A percentile compares a stretch with the other conserved stretches of the same genome.
phyloP scores from a whole-genome alignment of 225 moss, liverwort and hornwort genomes.

The Asterella californica region DNA sequence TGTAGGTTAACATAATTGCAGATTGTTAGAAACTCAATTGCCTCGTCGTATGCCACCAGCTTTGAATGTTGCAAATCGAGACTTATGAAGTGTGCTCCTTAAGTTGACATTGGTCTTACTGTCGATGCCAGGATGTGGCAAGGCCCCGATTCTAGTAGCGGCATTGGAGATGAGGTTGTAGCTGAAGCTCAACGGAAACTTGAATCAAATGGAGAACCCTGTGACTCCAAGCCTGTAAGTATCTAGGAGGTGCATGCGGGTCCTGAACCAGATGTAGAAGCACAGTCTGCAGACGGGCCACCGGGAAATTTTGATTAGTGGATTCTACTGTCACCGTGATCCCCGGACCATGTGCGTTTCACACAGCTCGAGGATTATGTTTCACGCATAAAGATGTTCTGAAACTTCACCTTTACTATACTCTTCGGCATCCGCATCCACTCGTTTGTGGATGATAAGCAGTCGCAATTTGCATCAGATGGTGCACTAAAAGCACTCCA shows the following conservation, averaged over 20 bases:
- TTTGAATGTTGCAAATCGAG: background rate
- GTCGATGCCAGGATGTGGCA: slow-evolving; percentile 66
- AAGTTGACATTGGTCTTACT: background rate
- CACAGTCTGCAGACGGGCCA: background rate
- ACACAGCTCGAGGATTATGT: too few relatives aligned
- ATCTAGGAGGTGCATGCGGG: slow-evolving; percentile 1
- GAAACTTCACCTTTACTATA: too few relatives aligned
- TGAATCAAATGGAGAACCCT: slow-evolving; percentile 39
- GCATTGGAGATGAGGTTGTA: slow-evolving; percentile 30
- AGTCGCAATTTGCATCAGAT: background rate
- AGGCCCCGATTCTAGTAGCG: slow-evolving; percentile 38
- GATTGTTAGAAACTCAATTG: background rate
- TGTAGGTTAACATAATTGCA: too few relatives aligned
- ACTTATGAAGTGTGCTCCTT: background rate
- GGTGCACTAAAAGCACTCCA: too few relatives aligned
- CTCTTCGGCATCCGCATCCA: too few relatives aligned
- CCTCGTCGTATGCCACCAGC: background rate
- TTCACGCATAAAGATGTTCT: too few relatives aligned
- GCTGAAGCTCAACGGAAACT: slow-evolving; percentile 26
- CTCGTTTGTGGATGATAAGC: background rate
- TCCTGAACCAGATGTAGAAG: background rate
- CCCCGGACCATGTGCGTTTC: background rate
- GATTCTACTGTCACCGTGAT: background rate
- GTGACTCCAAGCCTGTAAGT: slow-evolving; percentile 69
- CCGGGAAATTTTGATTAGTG: background rate